Evolutionary conservation across 257 asterid species (phyloP), one percentile per base, ranked within the genome.

Genomic region (Jacaranda copaia): DNA sequence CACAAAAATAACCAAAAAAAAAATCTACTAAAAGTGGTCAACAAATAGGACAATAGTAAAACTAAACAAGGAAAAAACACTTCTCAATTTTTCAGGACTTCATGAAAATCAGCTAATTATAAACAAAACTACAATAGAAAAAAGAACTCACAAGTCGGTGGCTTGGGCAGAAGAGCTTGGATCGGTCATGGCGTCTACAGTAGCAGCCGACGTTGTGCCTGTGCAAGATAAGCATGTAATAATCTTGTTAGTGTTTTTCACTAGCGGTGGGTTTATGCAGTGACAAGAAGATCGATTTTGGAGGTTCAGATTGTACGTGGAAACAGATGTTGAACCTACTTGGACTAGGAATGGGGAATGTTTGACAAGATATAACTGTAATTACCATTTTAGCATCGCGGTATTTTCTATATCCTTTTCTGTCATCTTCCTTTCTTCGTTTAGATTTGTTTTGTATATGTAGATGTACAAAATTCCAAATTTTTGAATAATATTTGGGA

Each of bases 121-220:
- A 14, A 39, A 1, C 4, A 40, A 48, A 63, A n/a, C 3, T 7
- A 20, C 4, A 45, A 48, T 2, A 48, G 76, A 4, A 9, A 36
- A 46, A 56, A 36, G 65, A 43, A 77, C 84, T 80, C 19, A 83
- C 87, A 63, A n/a, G 55, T 80, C 82, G 16, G 78, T 8, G 58
- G 73, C 46, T 53, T 76, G 78, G 39, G 61, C 78, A 64, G 84
- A 73, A 62, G 84, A 80, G 75, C 19, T 68, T 46, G 83, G 73
- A 73, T 57, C 81, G 57, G 83, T 68, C 87, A 83, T 80, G 78
- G 72, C 11, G 46, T 20, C 38, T 36, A 9, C 39, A 66, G 8
- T 19, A 10, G 56, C 16, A 18, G 56, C 19, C 60, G n/a, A 81
- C 15, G 42, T 55, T 46, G 52, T 19, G 45, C 8, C 10, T 32